phyloP scores from a whole-genome alignment of 148 eudicot species.

The Rhododendron mucronatum region DNA sequence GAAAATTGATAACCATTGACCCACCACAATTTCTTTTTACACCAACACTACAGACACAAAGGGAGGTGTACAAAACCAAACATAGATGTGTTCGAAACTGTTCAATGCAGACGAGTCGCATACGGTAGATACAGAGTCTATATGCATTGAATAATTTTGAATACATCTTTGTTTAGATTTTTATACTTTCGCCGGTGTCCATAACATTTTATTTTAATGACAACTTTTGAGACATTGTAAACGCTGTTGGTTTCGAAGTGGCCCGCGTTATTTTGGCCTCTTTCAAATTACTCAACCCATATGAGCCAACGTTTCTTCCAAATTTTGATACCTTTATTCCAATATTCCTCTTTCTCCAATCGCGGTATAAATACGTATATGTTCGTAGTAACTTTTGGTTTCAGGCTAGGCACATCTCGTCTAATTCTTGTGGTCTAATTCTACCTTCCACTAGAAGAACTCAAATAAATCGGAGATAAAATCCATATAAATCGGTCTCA shows the following conservation, averaged over 20 bases:
- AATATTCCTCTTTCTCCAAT: not conserved
- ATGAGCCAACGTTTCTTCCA: conserved; percentile 2
- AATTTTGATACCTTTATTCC: not conserved
- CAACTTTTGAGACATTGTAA: not conserved
- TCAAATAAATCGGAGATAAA: not conserved
- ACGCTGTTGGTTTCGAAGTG: conserved; percentile 18
- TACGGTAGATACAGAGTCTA: no score
- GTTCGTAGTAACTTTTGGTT: not conserved
- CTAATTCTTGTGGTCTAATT: no score
- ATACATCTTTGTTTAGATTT: no score
- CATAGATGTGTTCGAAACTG: no score
- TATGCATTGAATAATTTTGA: not conserved
- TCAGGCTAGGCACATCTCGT: not conserved
- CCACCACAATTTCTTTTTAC: not conserved
- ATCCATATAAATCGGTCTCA: not conserved
- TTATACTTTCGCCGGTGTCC: not conserved
- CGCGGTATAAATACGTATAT: not conserved
- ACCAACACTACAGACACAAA: not conserved
- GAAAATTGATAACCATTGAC: not conserved
- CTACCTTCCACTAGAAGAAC: not conserved
- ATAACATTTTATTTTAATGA: no score
- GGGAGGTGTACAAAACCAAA: no score
- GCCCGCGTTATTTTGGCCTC: conserved; percentile 18
- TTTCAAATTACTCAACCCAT: conserved; percentile 25
- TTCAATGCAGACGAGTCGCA: not conserved